Base-by-base conservation (phyloP, 805 yeast genomes). In the Pichia paraexigua region DNA sequence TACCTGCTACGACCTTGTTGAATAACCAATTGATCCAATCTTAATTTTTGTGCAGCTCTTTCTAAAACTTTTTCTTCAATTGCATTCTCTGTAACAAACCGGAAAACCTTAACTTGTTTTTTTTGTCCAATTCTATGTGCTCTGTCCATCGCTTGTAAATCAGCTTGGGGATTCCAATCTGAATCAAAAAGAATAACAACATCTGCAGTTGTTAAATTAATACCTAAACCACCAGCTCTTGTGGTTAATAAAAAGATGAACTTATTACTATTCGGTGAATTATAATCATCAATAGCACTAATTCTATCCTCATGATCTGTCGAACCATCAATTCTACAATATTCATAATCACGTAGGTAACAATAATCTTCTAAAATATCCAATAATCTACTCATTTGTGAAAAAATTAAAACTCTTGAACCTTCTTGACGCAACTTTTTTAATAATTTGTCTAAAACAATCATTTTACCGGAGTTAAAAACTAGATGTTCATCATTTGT, bases 81-180 rank as follows among this genome's bases (percentile, higher is more conserved):
- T 1, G 98, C 96, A 69, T 88, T 82, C 63, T 92, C 98, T 3
- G 97, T 92, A 27, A 92, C 95, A 70, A 92, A 88, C 58, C 99
- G 74, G 66, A 78, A 92, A 20, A 92, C 98, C 60, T 83, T 78
- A 10, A 92, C 99, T 71, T 92, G 99, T 63, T 92, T 92, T 65
- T 87, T 92, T 67, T 91, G 98, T 20, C 98, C 98, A 64, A 91
- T 91, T 73, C 98, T 82, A 64, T 91, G 98, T 1, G 97, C 98
- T 64, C 98, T 79, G 67, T 92, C 98, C 98, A 91, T 91, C 1
- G 97, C 97, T 70, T 91, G 98, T 61, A 91, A 74, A 73, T 91
- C 98, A 0, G 97, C 97, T 65, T 91, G 98, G 2, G 98, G 98
- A 63, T 91, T 91, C 98, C 98, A 91, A 70, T 91, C 98, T 0